Percentiles rank a stretch among this genome's conserved stretches.
phyloP scores from a whole-genome alignment of 805 yeast genomes.

The Clavispora carvajalis region DNA sequence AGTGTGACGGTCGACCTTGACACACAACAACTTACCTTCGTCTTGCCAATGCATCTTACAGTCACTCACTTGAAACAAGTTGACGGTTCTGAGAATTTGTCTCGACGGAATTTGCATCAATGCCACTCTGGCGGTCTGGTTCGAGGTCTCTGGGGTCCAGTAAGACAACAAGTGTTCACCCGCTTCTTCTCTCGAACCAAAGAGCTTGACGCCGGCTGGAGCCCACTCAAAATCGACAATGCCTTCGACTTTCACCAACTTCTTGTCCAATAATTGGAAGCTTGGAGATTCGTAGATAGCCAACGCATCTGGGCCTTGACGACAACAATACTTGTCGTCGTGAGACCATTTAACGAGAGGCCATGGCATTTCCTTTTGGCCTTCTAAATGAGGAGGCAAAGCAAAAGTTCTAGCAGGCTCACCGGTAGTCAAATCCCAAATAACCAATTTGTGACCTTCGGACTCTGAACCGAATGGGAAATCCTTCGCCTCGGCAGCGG shows the following conservation, averaged over 20 bases:
- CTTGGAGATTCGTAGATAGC: conserved; percentile 80
- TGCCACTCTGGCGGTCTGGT: conserved; percentile 93
- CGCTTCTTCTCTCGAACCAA: conserved; percentile 47
- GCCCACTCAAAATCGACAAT: conserved; percentile 92
- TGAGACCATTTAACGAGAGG: conserved; percentile 94
- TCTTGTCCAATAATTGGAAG: conserved; percentile 81
- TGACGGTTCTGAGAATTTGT: conserved; percentile 80
- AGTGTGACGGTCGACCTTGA: conserved; percentile 94
- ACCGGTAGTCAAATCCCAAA: conserved; percentile 87
- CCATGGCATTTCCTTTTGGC: conserved; percentile 77
- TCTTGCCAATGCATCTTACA: conserved; percentile 93
- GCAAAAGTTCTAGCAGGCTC: conserved; percentile 88
- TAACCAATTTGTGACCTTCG: conserved; percentile 88
- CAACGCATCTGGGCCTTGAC: conserved; percentile 89
- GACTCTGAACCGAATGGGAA: conserved; percentile 84
- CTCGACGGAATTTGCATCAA: conserved; percentile 83
- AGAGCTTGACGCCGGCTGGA: conserved; percentile 75
- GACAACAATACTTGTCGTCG: conserved; percentile 90
- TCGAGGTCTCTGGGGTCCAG: conserved; percentile 94
- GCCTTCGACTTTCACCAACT: conserved; percentile 76
- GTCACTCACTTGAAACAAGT: conserved; percentile 89
- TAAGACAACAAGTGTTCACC: conserved; percentile 71
- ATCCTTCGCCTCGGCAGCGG: conserved; percentile 56
- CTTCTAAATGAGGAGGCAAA: conserved; percentile 66
- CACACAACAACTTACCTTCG: conserved; percentile 77